Conservation (phyloP, 2,329 filamentous ascomycete genomes). For the Daldinia eschscholtzii region DNA sequence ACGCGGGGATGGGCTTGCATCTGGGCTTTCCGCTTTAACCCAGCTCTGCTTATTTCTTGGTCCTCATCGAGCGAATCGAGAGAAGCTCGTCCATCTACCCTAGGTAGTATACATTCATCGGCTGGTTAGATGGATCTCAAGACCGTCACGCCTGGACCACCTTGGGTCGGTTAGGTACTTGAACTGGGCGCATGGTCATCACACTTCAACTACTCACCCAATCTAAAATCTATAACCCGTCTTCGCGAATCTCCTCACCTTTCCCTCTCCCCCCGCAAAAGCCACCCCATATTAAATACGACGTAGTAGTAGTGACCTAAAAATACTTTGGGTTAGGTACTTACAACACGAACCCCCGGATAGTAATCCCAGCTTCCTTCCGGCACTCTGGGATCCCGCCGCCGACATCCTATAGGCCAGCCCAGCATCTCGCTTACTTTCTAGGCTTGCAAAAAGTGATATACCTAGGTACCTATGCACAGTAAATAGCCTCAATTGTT, state of each 20-base stretch:
- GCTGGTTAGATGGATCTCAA: neutral
- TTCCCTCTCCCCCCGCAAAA: neutral
- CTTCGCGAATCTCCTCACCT: neutral
- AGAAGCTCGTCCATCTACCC: neutral
- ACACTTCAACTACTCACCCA: neutral
- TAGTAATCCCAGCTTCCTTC: slow-evolving; percentile 6
- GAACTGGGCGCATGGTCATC: neutral
- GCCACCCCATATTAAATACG: neutral
- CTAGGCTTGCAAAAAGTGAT: too few species aligned
- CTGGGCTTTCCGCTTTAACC: neutral
- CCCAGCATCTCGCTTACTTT: slow-evolving; percentile 9
- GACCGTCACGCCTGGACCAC: neutral
- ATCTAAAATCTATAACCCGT: neutral
- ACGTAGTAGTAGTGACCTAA: neutral
- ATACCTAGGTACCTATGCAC: too few species aligned
- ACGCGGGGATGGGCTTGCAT: slow-evolving; percentile 1
- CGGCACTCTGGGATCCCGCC: slow-evolving; percentile 7
- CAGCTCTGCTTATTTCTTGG: slow-evolving; percentile 7
- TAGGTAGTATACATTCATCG: too few species aligned
- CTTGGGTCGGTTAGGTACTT: neutral
- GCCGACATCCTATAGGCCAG: slow-evolving; percentile 19
- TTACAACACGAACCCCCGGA: neutral
- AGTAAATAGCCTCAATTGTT: slow-evolving; percentile 33
- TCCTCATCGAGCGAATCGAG: neutral
- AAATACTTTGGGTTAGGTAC: neutral